Conservation (phyloP, 2,329 filamentous ascomycete genomes). For the Nigrospora osmanthi region DNA sequence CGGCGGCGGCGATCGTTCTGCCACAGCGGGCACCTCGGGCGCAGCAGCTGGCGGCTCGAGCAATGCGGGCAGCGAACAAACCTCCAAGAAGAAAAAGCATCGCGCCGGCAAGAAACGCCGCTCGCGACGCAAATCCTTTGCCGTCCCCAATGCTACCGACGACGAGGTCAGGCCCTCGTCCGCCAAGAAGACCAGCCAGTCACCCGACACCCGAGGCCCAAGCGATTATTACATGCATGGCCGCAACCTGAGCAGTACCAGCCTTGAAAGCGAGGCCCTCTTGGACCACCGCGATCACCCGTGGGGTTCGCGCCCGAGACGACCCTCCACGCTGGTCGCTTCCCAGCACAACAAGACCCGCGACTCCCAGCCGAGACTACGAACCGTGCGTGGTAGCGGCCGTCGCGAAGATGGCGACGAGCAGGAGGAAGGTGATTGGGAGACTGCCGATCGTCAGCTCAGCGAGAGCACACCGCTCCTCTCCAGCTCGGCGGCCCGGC, state of each 20-base stretch:
- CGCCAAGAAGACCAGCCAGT: slow-evolving; percentile 15
- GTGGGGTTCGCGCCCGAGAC: slow-evolving; percentile 50
- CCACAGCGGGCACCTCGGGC: no score
- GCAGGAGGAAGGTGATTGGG: slow-evolving; percentile 35
- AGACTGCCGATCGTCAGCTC: slow-evolving; percentile 31
- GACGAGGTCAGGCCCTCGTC: slow-evolving; percentile 31
- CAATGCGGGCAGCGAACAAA: slow-evolving; percentile 23
- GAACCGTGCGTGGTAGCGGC: neutral
- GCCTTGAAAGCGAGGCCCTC: slow-evolving; percentile 80
- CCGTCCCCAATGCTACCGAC: slow-evolving; percentile 42
- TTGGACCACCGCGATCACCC: slow-evolving; percentile 60
- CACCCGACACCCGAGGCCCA: slow-evolving; percentile 9
- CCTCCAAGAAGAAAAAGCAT: slow-evolving; percentile 59
- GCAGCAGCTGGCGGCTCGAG: no score
- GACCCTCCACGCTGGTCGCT: slow-evolving; percentile 38
- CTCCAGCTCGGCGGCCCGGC: slow-evolving; percentile 27
- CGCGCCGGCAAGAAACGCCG: slow-evolving; percentile 65
- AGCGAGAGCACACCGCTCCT: slow-evolving; percentile 51
- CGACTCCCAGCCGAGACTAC: neutral
- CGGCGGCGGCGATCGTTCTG: no score
- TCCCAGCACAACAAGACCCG: slow-evolving; percentile 12
- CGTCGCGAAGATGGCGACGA: slow-evolving; percentile 7
- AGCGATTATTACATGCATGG: slow-evolving; percentile 38
- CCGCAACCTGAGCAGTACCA: slow-evolving; percentile 68
- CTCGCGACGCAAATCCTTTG: slow-evolving; percentile 73